Conservation (phyloP, 495 filamentous ascomycete species). For the Aspergillus hancockii region DNA sequence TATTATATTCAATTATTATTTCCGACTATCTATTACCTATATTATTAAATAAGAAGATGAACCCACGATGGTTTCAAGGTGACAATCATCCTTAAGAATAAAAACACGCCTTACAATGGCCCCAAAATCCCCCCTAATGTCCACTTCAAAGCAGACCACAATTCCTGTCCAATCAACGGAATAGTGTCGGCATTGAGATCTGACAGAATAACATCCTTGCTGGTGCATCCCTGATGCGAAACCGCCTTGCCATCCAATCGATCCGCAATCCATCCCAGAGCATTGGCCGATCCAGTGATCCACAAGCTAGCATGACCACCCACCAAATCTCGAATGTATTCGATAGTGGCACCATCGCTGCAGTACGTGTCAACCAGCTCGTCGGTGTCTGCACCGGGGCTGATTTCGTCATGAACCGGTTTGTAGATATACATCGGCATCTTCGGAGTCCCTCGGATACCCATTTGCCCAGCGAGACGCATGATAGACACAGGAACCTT, state of each 20-base stretch:
- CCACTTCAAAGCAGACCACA: slow-evolving; percentile 17
- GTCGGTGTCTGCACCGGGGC: slow-evolving; percentile 42
- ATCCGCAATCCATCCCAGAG: slow-evolving; percentile 5
- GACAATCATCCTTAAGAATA: neutral
- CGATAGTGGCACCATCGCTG: slow-evolving; percentile 10
- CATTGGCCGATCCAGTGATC: slow-evolving; percentile 8
- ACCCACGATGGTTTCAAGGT: neutral
- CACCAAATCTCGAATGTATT: slow-evolving; percentile 11
- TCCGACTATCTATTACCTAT: no score
- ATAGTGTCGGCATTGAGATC: slow-evolving; percentile 12
- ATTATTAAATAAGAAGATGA: no score
- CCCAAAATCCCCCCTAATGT: slow-evolving; percentile 15
- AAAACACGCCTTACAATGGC: neutral
- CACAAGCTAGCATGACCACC: slow-evolving; percentile 7
- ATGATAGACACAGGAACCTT: slow-evolving; percentile 16
- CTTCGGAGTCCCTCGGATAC: slow-evolving; percentile 30
- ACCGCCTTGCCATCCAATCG: slow-evolving; percentile 10
- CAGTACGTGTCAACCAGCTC: slow-evolving; percentile 42
- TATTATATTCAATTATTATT: no score
- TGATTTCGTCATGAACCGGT: slow-evolving; percentile 48
- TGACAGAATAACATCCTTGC: slow-evolving; percentile 15
- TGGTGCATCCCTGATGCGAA: slow-evolving; percentile 11
- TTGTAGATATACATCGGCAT: slow-evolving; percentile 55
- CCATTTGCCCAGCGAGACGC: slow-evolving; percentile 21
- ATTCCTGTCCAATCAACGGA: slow-evolving; percentile 9